A percentile compares a stretch with the other conserved stretches of the same genome.
These are phyloP conservation scores for Phellinidium pouzarii DNA, from an alignment of 1,284 basidiomycete genomes.

Conservation along the genomic window DNA sequence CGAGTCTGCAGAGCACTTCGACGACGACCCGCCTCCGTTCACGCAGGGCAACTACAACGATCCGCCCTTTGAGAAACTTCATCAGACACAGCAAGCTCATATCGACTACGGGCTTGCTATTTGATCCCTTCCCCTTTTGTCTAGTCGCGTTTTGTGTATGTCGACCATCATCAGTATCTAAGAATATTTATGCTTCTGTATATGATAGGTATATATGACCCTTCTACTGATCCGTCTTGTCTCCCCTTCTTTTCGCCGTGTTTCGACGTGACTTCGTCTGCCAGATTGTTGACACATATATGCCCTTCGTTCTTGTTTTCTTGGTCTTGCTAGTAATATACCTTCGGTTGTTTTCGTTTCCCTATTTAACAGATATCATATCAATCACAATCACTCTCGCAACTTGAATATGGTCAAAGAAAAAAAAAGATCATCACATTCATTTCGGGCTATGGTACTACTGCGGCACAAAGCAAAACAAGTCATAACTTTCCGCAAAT, in stretches of 20 bases:
- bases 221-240: no score
- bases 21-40: constrained; percentile 10
- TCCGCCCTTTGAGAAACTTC: constrained; percentile 13
- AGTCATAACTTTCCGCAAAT: constrained; percentile 1
- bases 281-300: no score
- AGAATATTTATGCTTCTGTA: no score
- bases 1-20: background rate
- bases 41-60: constrained; percentile 6
- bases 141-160: background rate
- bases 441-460: constrained; percentile 8
- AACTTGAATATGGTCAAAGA: background rate
- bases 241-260: no score
- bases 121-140: background rate
- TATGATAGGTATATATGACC: no score
- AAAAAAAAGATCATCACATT: constrained; percentile 1
- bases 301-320: background rate
- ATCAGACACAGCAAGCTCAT: constrained; percentile 4
- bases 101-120: constrained; percentile 4
- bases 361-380: no score
- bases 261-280: no score
- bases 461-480: background rate
- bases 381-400: no score
- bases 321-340: background rate
- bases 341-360: no score
- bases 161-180: background rate